These are phyloP conservation scores for Phoenix roebelenii DNA, from an alignment of 176 grass and related monocot species.

Conservation along the genomic window DNA sequence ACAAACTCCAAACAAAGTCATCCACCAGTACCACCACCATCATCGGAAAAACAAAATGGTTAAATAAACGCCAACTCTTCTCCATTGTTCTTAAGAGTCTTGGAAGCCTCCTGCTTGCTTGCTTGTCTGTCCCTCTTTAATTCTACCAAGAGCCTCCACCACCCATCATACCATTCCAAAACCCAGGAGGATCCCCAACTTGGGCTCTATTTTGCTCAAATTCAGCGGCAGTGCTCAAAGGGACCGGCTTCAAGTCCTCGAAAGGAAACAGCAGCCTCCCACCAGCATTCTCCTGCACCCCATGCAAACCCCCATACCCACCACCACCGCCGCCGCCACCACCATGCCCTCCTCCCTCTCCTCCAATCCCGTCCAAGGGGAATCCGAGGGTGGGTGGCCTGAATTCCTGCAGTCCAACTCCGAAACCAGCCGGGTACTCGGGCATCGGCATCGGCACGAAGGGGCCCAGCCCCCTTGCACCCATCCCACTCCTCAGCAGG, in stretches of 20 bases:
- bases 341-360: background rate
- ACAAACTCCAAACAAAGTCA: background rate
- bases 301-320: background rate
- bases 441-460: conserved; percentile 1
- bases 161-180: conserved; percentile 8
- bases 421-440: conserved; percentile 1
- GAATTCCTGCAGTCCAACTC: conserved; percentile 8
- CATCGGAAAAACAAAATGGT: background rate
- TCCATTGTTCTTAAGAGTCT: no score
- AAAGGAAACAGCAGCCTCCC: conserved; percentile 10
- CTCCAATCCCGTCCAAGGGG: background rate
- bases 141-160: conserved; percentile 16
- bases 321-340: background rate
- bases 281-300: background rate
- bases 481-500: conserved; percentile 5
- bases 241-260: conserved; percentile 1
- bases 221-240: background rate
- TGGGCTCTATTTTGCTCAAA: conserved; percentile 7
- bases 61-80: no score
- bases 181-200: conserved; percentile 8
- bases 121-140: background rate
- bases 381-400: conserved; percentile 1
- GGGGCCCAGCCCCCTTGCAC: background rate
- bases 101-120: no score
- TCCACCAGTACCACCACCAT: background rate